Evolutionary conservation across 495 filamentous ascomycete genomes (phyloP).

Genomic region (Penicillium cataractarum): DNA sequence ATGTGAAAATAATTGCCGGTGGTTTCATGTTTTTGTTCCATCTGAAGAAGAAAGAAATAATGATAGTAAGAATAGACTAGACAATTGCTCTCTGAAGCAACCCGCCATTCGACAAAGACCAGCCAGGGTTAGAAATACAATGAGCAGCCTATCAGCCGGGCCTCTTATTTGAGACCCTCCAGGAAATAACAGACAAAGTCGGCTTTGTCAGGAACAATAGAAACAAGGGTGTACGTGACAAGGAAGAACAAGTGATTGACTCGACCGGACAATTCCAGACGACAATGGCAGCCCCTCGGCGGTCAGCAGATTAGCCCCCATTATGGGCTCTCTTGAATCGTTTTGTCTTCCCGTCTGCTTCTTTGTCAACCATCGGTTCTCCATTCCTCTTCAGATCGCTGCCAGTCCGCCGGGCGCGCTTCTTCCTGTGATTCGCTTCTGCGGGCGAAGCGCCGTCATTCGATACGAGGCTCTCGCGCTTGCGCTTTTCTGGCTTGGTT

Average conservation of each 20-base stretch:
- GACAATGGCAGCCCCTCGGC: neutral
- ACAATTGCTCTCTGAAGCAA: slow-evolving; percentile 1
- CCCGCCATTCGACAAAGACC: neutral
- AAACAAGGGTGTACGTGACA: neutral
- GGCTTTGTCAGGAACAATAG: neutral
- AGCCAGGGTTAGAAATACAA: neutral
- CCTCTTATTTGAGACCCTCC: neutral
- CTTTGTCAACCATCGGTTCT: slow-evolving; percentile 1
- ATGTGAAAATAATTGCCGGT: neutral
- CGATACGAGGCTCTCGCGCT: slow-evolving; percentile 43
- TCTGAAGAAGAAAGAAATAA: neutral
- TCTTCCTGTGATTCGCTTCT: slow-evolving; percentile 27
- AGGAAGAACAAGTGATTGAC: neutral
- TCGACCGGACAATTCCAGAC: neutral
- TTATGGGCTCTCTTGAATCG: slow-evolving; percentile 1
- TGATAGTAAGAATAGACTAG: neutral
- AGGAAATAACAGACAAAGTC: neutral
- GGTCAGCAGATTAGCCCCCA: neutral
- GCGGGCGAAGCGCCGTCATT: slow-evolving; percentile 31
- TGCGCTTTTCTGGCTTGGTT: slow-evolving; percentile 39
- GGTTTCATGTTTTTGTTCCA: slow-evolving; percentile 1
- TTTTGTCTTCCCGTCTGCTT: slow-evolving; percentile 5
- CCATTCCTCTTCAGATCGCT: slow-evolving; percentile 13
- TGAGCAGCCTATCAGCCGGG: neutral
- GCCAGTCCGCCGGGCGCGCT: slow-evolving; percentile 18